Conservation (phyloP, 2,329 filamentous ascomycete genomes). For the Colletotrichum sp. region DNA sequence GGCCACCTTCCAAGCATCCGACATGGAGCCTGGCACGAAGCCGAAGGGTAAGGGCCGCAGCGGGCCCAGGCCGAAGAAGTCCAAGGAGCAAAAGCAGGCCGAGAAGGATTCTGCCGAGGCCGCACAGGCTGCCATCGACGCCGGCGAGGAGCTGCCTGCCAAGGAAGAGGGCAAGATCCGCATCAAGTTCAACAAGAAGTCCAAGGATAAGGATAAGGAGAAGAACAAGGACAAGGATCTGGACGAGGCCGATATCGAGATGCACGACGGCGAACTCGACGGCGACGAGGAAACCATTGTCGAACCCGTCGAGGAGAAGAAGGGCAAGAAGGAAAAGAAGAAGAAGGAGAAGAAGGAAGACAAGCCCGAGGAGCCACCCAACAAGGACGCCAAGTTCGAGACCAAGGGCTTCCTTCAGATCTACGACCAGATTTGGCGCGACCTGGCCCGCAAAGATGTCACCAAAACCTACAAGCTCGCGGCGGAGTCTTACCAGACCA, state of each 20-base stretch:
- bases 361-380: conserved; percentile 54
- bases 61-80: conserved; percentile 83
- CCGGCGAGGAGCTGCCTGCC: conserved; percentile 73
- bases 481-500: conserved; percentile 81
- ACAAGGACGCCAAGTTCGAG: conserved; percentile 71
- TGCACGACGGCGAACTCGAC: conserved; percentile 30
- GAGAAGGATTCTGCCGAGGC: conserved; percentile 84
- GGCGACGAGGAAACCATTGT: conserved; percentile 43
- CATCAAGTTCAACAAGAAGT: conserved; percentile 65
- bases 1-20: conserved; percentile 80
- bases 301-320: conserved; percentile 42
- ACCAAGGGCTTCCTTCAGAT: conserved; percentile 97
- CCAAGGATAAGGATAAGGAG: conserved; percentile 47
- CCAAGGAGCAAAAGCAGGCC: conserved; percentile 84
- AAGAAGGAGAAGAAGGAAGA: conserved; percentile 49
- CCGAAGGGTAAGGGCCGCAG: conserved; percentile 57
- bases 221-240: conserved; percentile 41
- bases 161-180: conserved; percentile 66
- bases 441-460: conserved; percentile 91
- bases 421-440: conserved; percentile 96
- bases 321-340: conserved; percentile 53
- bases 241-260: conserved; percentile 42
- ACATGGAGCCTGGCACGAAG: conserved; percentile 55
- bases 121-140: conserved; percentile 83
- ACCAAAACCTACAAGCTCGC: conserved; percentile 92